Base-by-base conservation (phyloP, 2,329 filamentous ascomycete genomes). In the Talaromyces verruculosus region DNA sequence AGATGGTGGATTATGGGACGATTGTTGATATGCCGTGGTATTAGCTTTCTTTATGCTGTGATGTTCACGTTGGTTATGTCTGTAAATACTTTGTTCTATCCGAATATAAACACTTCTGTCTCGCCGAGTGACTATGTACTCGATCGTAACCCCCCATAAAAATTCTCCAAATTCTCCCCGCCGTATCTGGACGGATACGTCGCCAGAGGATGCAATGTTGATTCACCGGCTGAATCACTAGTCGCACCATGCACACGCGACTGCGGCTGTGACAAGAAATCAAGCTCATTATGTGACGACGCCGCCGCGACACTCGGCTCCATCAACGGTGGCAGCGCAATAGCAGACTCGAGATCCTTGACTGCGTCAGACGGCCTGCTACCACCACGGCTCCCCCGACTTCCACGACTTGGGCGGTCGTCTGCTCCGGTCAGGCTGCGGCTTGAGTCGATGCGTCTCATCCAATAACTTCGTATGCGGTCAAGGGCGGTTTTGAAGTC, bases 401-500 rank as follows among this genome's bases (percentile, higher is more conserved):
- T 22, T n/a, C 17, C 17, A 13, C 10, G 30, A 35, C 51, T 55
- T 19, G 30, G 30, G 13, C 13, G 11, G 11, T 22, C 45, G 11
- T 47, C 19, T 15, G n/a, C 45, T 19, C 19, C 45, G 11, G 43
- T 47, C 0, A 25, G 11, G 45, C 49, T 53, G 7, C 28, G 49
- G 6, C 5, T 22, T 22, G 41, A 22, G n/a, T 49, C 41, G 13
- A 49, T 37, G 15, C 43, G 59, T 25, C 59, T 25, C 43, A 78
- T 67, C 75, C 74, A 77, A 66, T 78, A 72, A 3, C 68, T 65
- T 37, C 75, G 73, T 41, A 78, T 67, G n/a, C 69, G 71, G 67
- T 84, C 82, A 5, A 84, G 73, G 0, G 81, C 82, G 2, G 87
- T 88, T 71, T 89, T 89, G 82, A 90, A 90, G 70, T 90, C 88